Evolutionary conservation across 2,329 filamentous ascomycete species (phyloP).

Genomic region (Fusarium temperatum): DNA sequence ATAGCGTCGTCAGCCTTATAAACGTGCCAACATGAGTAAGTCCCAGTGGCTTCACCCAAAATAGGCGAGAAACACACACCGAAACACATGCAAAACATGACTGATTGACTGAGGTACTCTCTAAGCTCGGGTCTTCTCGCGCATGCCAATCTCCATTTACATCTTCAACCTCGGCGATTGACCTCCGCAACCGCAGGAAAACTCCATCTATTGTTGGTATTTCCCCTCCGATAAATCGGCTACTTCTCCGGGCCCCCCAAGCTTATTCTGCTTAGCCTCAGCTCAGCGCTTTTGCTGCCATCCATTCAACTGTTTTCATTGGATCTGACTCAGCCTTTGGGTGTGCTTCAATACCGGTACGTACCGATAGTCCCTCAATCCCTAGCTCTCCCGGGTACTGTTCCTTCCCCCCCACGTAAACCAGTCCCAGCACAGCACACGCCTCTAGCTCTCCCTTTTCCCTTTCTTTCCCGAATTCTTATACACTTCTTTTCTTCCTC

Average conservation of each 20-base stretch:
- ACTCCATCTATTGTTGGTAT: conserved; percentile 5
- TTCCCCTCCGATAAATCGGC: conserved; percentile 29
- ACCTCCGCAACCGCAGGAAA: conserved; percentile 17
- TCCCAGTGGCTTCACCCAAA: background rate
- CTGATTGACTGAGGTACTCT: background rate
- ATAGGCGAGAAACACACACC: conserved; percentile 1
- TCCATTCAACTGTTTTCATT: conserved; percentile 25
- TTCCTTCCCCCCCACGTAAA: conserved; percentile 25
- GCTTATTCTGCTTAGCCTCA: conserved; percentile 23
- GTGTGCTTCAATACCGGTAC: conserved; percentile 1
- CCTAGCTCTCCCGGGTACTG: conserved; percentile 15
- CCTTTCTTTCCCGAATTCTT: conserved; percentile 10
- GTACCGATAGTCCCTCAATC: conserved; percentile 6
- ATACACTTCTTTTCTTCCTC: conserved; percentile 8
- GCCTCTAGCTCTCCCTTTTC: conserved; percentile 36
- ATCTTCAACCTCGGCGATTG: conserved; percentile 28
- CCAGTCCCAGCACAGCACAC: conserved; percentile 26
- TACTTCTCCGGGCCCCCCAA: conserved; percentile 15
- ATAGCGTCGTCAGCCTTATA: conserved; percentile 13
- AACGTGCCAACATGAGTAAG: conserved; percentile 5
- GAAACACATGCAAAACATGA: conserved; percentile 29
- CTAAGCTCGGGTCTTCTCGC: conserved; percentile 29
- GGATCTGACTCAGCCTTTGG: conserved; percentile 31
- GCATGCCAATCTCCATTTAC: conserved; percentile 12
- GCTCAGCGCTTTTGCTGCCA: conserved; percentile 19